Evolutionary conservation across 495 filamentous ascomycete genomes (phyloP).

Genomic region (Aspergillus sclerotiicarbonarius): DNA sequence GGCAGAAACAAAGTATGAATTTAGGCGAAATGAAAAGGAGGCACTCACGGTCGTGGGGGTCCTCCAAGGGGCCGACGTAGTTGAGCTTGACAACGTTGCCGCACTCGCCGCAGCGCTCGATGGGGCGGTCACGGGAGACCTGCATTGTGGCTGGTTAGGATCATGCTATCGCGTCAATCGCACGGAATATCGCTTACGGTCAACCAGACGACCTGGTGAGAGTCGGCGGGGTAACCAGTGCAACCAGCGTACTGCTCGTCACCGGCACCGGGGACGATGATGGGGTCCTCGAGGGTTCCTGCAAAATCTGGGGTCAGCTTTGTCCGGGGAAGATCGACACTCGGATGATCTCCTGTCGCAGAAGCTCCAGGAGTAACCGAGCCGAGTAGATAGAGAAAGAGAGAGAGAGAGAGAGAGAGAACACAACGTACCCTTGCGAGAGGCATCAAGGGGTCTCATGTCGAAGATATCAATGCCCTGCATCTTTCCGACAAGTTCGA

Average conservation of each 20-base stretch:
- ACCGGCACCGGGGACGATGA: constrained; percentile 82
- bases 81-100: constrained; percentile 95
- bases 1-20: neutral
- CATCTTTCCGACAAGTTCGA: constrained; percentile 99
- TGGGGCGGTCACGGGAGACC: constrained; percentile 85
- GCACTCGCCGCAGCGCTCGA: constrained; percentile 94
- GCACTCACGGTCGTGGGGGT: constrained; percentile 54
- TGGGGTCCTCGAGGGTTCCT: constrained; percentile 90
- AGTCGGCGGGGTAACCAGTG: constrained; percentile 91
- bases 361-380: no score
- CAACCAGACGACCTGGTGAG: constrained; percentile 86
- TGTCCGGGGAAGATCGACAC: neutral
- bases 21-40: neutral
- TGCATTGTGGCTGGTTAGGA: constrained; percentile 27
- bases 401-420: neutral
- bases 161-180: neutral
- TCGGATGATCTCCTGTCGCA: neutral
- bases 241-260: constrained; percentile 97
- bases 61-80: constrained; percentile 80
- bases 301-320: constrained; percentile 8
- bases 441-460: constrained; percentile 92
- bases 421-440: constrained; percentile 67
- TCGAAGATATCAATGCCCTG: constrained; percentile 98
- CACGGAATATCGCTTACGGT: constrained; percentile 55
- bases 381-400: neutral